Evolutionary conservation across 1,284 basidiomycete species (phyloP), one percentile per base, ranked within the genome.

Genomic region (Cryptococcus maquisensis): DNA sequence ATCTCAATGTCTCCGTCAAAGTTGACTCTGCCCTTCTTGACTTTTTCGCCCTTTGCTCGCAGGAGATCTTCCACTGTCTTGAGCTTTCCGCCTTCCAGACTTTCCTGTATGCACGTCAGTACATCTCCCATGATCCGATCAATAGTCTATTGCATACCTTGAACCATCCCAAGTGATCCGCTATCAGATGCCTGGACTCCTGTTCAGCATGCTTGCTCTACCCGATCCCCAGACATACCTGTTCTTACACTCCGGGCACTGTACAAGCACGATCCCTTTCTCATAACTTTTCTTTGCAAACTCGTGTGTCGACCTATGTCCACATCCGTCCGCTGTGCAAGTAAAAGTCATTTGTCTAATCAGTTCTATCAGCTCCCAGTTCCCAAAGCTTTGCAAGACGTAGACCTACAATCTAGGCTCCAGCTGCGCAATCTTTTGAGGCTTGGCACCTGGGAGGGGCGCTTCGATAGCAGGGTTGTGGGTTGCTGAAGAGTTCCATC

Each of bases 91-190:
- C 84, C 84, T 56, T 85, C 79, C 0, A 86, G 90, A 16, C 67
- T 59, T 56, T 76, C 68, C 68, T 78, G 48, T 21, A 18, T 9
- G 2, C 7, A 2, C 8, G 45, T 64, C 64, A 45, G 81, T 80
- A 9, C 7, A 37, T 49, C 13, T 37, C 41, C 15, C 37, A n/a
- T 39, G 12, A 16, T 47, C 8, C 16, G 24, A 39, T 24, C 35
- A 47, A 12, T 8, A 50, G 20, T 18, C n/a, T 2, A 12, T 26
- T 15, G 35, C 52, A 43, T 50, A 71, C 72, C 49, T 75, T 72
- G 79, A 96, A 96, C 93, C 93, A 96, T 1, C 89, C 90, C 15
- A 96, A 75, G 67, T 96, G 86, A 70, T 96, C 92, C 8, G 93
- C 92, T 67, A 93, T 91, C 18, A 91, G 78, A 75, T 91, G 89